Conservation (phyloP, 108 stramenopile genomes). For the Stephanodiscus minutulus region DNA sequence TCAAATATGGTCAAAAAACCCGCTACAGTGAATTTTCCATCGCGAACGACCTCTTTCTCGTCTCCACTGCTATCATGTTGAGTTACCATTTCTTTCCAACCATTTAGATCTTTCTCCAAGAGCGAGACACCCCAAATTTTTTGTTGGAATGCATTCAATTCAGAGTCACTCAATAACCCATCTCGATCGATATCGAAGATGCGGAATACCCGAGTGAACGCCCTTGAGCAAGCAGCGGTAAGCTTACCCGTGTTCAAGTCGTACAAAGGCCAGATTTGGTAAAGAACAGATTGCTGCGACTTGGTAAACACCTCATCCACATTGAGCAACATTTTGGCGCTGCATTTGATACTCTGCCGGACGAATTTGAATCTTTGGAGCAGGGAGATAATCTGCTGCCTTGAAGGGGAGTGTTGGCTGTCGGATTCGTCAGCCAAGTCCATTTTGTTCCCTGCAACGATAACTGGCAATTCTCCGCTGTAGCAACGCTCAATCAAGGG, state of each 20-base stretch:
- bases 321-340: slow-evolving; percentile 74
- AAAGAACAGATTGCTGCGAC: slow-evolving; percentile 75
- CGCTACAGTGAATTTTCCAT: slow-evolving; percentile 76
- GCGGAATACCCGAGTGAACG: slow-evolving; percentile 79
- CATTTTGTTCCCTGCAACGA: slow-evolving; percentile 85
- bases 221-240: slow-evolving; percentile 58
- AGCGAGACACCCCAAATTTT: slow-evolving; percentile 65
- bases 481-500: slow-evolving; percentile 80
- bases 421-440: slow-evolving; percentile 53
- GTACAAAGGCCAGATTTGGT: slow-evolving; percentile 71
- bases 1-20: slow-evolving; percentile 85
- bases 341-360: slow-evolving; percentile 84
- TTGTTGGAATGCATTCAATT: slow-evolving; percentile 74
- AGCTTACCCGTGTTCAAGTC: slow-evolving; percentile 68
- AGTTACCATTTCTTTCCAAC: slow-evolving; percentile 75
- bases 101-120: slow-evolving; percentile 63
- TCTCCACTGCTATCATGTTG: slow-evolving; percentile 43
- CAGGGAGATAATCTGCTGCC: slow-evolving; percentile 77
- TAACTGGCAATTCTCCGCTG: slow-evolving; percentile 77
- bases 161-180: slow-evolving; percentile 72
- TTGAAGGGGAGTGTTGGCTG: slow-evolving; percentile 53
- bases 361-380: slow-evolving; percentile 83
- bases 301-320: slow-evolving; percentile 84
- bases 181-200: slow-evolving; percentile 74
- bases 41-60: slow-evolving; percentile 54